phyloP scores from a whole-genome alignment of 2,329 filamentous ascomycete genomes.

The Alternaria incomplexa region DNA sequence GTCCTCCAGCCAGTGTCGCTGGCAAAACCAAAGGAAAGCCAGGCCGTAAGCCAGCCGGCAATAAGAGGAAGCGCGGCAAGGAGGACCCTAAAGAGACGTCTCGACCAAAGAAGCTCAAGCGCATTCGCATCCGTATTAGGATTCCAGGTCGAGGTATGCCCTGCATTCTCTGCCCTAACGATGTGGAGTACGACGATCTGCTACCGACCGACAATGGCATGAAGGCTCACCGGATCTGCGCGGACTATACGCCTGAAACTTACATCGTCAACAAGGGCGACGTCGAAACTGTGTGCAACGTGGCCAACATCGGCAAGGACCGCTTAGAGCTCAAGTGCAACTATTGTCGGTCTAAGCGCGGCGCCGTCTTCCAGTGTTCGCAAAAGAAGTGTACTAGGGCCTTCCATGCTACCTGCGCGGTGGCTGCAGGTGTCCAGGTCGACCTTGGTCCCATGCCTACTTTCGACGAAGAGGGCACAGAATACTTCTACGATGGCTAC shows the following conservation, averaged over 20 bases:
- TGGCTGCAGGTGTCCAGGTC: constrained; percentile 88
- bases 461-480: constrained; percentile 86
- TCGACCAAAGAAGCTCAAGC: constrained; percentile 73
- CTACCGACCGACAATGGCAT: constrained; percentile 86
- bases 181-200: constrained; percentile 81
- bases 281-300: constrained; percentile 74
- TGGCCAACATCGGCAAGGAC: constrained; percentile 82
- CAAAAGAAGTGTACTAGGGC: constrained; percentile 91
- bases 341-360: constrained; percentile 90
- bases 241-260: constrained; percentile 89
- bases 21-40: constrained; percentile 72
- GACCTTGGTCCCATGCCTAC: constrained; percentile 86
- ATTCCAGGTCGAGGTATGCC: constrained; percentile 76
- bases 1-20: constrained; percentile 76
- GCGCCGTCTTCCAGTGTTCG: constrained; percentile 97
- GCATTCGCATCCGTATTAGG: constrained; percentile 74
- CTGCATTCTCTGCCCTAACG: constrained; percentile 91
- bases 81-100: constrained; percentile 53
- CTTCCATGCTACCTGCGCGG: constrained; percentile 94
- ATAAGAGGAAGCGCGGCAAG: constrained; percentile 54
- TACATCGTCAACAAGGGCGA: constrained; percentile 75
- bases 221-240: constrained; percentile 86
- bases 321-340: constrained; percentile 92
- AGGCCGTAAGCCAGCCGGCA: constrained; percentile 74
- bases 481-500: constrained; percentile 90